A percentile compares a stretch with the other conserved stretches of the same genome.
Evolutionary conservation across 371 early-diverging fungal species (phyloP).

Genomic region (Mortierella sp.): DNA sequence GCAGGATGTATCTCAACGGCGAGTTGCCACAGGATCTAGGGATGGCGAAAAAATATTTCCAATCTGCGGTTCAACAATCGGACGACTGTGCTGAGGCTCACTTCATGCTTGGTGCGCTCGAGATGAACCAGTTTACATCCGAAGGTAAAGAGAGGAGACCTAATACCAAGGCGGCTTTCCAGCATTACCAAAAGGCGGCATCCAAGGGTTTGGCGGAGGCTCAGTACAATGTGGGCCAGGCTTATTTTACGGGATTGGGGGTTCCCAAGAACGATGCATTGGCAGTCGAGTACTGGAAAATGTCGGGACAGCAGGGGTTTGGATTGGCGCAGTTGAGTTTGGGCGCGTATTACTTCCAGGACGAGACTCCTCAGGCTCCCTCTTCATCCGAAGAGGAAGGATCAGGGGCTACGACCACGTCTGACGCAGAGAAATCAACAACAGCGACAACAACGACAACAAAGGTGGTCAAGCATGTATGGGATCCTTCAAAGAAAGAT

Average conservation of each 20-base stretch:
- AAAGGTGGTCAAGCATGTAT: constrained; percentile 24
- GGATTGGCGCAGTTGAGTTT: constrained; percentile 53
- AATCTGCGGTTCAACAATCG: constrained; percentile 20
- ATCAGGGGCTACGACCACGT: background rate
- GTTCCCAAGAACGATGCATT: constrained; percentile 52
- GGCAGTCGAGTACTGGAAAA: constrained; percentile 58
- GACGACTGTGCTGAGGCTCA: constrained; percentile 37
- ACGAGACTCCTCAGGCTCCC: constrained; percentile 28
- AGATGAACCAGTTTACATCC: constrained; percentile 20
- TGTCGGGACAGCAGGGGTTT: constrained; percentile 53
- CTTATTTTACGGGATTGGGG: constrained; percentile 41
- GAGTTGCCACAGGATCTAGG: constrained; percentile 31
- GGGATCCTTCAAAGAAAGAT: constrained; percentile 53
- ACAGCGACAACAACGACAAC: background rate
- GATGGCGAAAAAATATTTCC: constrained; percentile 39
- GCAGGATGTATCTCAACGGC: constrained; percentile 53
- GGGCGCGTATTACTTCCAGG: constrained; percentile 56
- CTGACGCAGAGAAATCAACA: background rate
- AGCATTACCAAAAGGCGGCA: constrained; percentile 48
- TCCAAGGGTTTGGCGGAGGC: constrained; percentile 55
- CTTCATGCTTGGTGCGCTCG: constrained; percentile 42
- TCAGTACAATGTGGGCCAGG: constrained; percentile 47
- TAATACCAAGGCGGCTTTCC: constrained; percentile 30
- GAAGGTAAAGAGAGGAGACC: constrained; percentile 11
- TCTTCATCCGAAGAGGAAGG: background rate